Conservation (phyloP, 2,329 filamentous ascomycete species). For the Cordyceps fumosorosea region DNA sequence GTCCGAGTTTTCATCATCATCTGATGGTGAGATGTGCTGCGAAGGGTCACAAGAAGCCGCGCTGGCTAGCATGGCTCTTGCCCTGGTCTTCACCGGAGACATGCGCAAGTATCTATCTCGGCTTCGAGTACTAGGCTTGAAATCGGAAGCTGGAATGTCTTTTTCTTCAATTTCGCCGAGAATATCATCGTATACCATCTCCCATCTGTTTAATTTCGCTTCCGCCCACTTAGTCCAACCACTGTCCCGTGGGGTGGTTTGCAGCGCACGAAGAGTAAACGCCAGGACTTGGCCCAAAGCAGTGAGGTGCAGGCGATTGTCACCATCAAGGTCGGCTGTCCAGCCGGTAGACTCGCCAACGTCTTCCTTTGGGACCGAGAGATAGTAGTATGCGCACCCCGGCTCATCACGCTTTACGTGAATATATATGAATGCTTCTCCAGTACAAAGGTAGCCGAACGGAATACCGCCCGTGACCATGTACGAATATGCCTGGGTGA, state of each 20-base stretch:
- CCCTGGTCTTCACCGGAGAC: not conserved
- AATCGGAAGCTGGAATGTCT: not conserved
- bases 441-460: not conserved
- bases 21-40: not conserved
- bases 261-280: conserved; percentile 6
- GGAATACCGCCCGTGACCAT: not conserved
- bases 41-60: not conserved
- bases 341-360: not conserved
- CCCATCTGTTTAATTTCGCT: not conserved
- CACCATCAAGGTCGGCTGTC: not conserved
- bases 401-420: not conserved
- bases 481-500: not conserved
- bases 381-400: not conserved
- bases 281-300: not conserved
- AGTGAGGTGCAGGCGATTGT: conserved; percentile 2
- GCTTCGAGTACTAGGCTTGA: not conserved
- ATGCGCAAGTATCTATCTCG: not conserved
- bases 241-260: not conserved
- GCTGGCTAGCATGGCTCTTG: not conserved
- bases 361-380: not conserved
- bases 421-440: not conserved
- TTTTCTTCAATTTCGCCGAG: not conserved
- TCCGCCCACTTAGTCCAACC: conserved; percentile 1
- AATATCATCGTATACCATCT: conserved; percentile 6
- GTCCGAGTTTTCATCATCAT: not conserved